These are phyloP conservation scores for Jackrogersella minutella DNA, from an alignment of 495 filamentous ascomycete species.

Conservation along the genomic window DNA sequence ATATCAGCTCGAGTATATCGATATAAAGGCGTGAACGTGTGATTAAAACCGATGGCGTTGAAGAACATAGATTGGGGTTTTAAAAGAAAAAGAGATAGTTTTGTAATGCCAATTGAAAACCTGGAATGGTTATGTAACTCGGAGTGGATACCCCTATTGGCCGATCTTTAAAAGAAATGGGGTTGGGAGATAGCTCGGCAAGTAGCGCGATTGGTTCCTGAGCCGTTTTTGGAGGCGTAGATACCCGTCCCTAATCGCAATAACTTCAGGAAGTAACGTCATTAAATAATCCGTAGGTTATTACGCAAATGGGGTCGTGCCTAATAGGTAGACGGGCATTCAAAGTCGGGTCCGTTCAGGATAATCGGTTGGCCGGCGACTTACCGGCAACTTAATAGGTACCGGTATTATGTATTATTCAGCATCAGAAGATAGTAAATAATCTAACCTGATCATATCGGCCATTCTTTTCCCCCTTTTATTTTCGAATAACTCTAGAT, in stretches of 20 bases:
- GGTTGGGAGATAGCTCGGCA: slow-evolving; percentile 20
- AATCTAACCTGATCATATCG: neutral
- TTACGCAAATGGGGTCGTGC: neutral
- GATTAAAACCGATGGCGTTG: slow-evolving; percentile 6
- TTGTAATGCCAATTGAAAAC: neutral
- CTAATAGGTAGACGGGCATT: neutral
- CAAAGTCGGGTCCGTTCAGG: neutral
- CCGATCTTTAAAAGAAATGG: neutral
- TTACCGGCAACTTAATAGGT: neutral
- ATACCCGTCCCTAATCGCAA: too few relatives aligned
- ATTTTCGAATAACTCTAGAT: neutral
- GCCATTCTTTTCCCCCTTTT: slow-evolving; percentile 7
- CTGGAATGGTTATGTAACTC: neutral
- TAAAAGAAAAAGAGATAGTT: slow-evolving; percentile 2
- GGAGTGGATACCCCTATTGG: too few relatives aligned
- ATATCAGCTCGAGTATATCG: neutral
- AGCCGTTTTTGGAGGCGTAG: neutral
- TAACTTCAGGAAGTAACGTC: neutral
- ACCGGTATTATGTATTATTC: neutral
- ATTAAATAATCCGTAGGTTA: neutral
- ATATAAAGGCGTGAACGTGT: neutral
- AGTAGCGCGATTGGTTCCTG: slow-evolving; percentile 12
- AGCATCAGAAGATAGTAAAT: neutral
- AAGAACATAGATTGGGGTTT: too few relatives aligned
- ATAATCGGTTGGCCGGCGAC: neutral